Evolutionary conservation across 345 rosid species (phyloP).

Genomic region (Aquilaria sinensis): DNA sequence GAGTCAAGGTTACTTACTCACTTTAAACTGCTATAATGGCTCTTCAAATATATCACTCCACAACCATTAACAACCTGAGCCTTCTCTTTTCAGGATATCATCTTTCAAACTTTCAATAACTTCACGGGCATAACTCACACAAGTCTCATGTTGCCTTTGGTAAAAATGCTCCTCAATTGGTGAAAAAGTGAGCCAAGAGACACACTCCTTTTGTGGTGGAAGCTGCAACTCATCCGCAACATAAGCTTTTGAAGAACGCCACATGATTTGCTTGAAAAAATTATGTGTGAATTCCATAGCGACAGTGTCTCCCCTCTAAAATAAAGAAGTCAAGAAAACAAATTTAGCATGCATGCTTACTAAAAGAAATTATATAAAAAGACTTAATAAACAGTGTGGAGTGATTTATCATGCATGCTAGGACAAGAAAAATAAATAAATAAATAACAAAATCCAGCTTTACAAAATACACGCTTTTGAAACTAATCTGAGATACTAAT

Average conservation of each 20-base stretch:
- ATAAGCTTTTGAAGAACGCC: constrained; percentile 91
- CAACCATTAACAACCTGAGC: constrained; percentile 34
- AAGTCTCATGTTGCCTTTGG: constrained; percentile 94
- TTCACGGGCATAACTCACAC: constrained; percentile 86
- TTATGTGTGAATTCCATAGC: constrained; percentile 80
- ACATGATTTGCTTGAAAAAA: constrained; percentile 78
- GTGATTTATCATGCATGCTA: neutral
- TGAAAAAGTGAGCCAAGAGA: constrained; percentile 85
- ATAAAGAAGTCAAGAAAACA: constrained; percentile 11
- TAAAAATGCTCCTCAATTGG: constrained; percentile 93
- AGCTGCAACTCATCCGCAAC: constrained; percentile 91
- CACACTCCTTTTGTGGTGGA: constrained; percentile 86
- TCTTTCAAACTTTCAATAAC: constrained; percentile 76
- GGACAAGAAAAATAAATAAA: neutral
- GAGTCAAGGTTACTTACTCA: constrained; percentile 1
- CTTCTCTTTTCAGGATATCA: constrained; percentile 66
- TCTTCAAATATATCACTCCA: constrained; percentile 20
- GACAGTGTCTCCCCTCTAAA: constrained; percentile 60
- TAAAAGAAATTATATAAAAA: neutral
- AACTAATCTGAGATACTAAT: too few species aligned
- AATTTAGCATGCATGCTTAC: neutral
- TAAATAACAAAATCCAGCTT: neutral
- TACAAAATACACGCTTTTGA: too few species aligned
- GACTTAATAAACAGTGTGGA: neutral
- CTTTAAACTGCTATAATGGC: constrained; percentile 3